Evolutionary conservation across 2,329 filamentous ascomycete species (phyloP).

Genomic region (Teratosphaeria pseudoeucalypti): DNA sequence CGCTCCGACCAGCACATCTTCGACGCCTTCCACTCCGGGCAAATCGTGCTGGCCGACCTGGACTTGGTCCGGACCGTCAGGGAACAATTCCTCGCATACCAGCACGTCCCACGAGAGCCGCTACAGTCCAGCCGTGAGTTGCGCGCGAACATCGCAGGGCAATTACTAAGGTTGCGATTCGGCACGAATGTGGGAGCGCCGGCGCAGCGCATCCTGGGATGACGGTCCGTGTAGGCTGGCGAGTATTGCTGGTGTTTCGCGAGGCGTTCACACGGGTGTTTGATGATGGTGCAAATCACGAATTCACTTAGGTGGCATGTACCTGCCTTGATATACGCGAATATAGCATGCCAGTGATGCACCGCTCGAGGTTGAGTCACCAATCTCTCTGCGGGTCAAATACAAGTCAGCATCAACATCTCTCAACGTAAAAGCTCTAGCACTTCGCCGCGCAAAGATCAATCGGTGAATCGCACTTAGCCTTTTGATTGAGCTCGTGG

Average conservation of each 20-base stretch:
- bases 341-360: no score
- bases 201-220: neutral
- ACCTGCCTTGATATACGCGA: no score
- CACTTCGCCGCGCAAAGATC: no score
- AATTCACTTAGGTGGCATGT: no score
- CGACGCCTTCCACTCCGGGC: constrained; percentile 37
- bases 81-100: constrained; percentile 31
- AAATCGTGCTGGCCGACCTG: constrained; percentile 37
- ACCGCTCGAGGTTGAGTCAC: no score
- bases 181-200: constrained; percentile 1
- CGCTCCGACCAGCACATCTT: constrained; percentile 26
- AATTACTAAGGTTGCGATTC: constrained; percentile 8
- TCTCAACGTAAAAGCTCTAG: no score
- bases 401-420: no score
- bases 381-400: no score
- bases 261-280: neutral
- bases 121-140: neutral
- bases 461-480: no score
- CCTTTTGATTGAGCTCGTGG: no score
- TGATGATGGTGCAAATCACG: no score
- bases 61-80: constrained; percentile 31
- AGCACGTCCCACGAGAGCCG: constrained; percentile 16
- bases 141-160: constrained; percentile 6
- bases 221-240: neutral
- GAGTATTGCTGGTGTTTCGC: neutral